A percentile compares a stretch with the other conserved stretches of the same genome.
Conservation (phyloP, 2,329 filamentous ascomycete genomes). For the Knufia petricola region DNA sequence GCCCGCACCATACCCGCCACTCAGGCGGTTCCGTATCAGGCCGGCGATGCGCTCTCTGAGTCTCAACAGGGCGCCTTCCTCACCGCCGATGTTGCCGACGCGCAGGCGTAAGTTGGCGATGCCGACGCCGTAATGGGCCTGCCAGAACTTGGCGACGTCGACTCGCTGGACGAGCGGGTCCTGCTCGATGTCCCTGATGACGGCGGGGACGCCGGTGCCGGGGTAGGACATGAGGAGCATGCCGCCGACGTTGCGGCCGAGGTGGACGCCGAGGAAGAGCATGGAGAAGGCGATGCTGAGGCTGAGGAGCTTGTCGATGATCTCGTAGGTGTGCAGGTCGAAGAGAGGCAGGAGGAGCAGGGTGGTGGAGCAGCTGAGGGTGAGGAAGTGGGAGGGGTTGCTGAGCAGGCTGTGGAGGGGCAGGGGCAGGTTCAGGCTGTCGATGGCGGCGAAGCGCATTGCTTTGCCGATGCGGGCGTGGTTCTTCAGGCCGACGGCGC, state of each 20-base stretch:
- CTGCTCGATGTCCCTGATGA: slow-evolving; percentile 75
- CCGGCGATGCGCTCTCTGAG: slow-evolving; percentile 67
- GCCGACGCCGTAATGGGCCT: slow-evolving; percentile 92
- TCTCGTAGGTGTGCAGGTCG: slow-evolving; percentile 67
- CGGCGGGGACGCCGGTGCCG: slow-evolving; percentile 52
- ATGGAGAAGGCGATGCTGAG: slow-evolving; percentile 74
- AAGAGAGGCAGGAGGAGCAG: slow-evolving; percentile 75
- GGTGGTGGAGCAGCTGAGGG: slow-evolving; percentile 72
- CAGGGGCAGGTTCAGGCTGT: slow-evolving; percentile 52
- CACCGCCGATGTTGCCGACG: slow-evolving; percentile 45
- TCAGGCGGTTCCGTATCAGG: slow-evolving; percentile 74
- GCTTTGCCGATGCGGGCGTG: slow-evolving; percentile 86
- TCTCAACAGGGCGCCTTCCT: slow-evolving; percentile 62
- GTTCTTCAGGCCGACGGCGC: slow-evolving; percentile 78
- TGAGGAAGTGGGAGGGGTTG: slow-evolving; percentile 92
- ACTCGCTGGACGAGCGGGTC: slow-evolving; percentile 67
- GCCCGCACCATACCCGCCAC: slow-evolving; percentile 75
- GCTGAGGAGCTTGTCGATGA: slow-evolving; percentile 75
- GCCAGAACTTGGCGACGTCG: slow-evolving; percentile 93
- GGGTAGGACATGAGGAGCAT: slow-evolving; percentile 94
- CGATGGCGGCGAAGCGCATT: slow-evolving; percentile 76
- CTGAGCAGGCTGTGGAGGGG: slow-evolving; percentile 71
- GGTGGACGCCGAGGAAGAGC: slow-evolving; percentile 73
- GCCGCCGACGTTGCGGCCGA: slow-evolving; percentile 75
- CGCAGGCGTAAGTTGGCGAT: slow-evolving; percentile 88